Conservation (phyloP, 2,329 filamentous ascomycete genomes). For the Colletotrichum tofieldiae region DNA sequence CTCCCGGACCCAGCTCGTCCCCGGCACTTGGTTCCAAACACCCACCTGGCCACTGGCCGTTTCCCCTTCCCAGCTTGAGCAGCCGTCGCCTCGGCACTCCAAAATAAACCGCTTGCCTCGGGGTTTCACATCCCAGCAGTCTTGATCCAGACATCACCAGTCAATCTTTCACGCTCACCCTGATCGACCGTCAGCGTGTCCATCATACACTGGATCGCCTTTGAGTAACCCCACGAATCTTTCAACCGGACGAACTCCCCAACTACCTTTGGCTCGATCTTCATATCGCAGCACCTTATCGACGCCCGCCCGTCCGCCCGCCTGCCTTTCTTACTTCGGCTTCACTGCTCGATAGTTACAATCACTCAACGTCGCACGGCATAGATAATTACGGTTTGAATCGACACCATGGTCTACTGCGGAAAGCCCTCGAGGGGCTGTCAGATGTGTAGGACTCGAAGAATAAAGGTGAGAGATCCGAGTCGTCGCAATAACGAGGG, state of each 20-base stretch:
- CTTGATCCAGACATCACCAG: conserved; percentile 1
- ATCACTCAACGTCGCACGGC: conserved; percentile 50
- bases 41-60: conserved; percentile 9
- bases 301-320: background rate
- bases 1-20: conserved; percentile 27
- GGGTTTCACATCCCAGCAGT: conserved; percentile 22
- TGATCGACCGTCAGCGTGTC: conserved; percentile 20
- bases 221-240: background rate
- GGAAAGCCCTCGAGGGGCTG: conserved; percentile 79
- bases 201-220: conserved; percentile 15
- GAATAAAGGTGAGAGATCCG: conserved; percentile 77
- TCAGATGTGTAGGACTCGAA: conserved; percentile 80
- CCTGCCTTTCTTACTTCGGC: background rate
- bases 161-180: conserved; percentile 18
- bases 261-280: background rate
- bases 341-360: background rate
- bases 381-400: background rate
- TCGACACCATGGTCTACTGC: conserved; percentile 72
- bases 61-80: background rate
- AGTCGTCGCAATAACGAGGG: background rate
- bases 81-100: conserved; percentile 5
- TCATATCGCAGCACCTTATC: background rate
- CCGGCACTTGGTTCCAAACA: conserved; percentile 23
- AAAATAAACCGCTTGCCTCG: background rate
- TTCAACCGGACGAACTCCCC: background rate